A percentile compares a stretch with the other conserved stretches of the same genome.
Evolutionary conservation across 2,329 filamentous ascomycete genomes (phyloP).

Genomic region (Teratosphaeria gauchensis): DNA sequence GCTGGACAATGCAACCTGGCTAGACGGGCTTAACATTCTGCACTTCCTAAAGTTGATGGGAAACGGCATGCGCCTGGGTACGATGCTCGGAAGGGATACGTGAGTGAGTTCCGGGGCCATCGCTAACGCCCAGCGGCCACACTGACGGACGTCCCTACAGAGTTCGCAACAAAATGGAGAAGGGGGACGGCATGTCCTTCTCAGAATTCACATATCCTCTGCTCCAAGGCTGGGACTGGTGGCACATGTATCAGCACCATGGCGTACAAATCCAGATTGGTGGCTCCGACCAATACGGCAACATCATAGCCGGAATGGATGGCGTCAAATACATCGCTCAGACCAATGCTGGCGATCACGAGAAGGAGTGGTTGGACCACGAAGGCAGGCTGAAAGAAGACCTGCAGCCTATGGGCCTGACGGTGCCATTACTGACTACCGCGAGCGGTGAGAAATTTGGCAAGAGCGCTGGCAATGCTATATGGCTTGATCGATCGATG

Average conservation of each 20-base stretch:
- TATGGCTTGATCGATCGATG: conserved; percentile 81
- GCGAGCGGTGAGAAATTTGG: conserved; percentile 82
- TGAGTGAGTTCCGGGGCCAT: conserved; percentile 38
- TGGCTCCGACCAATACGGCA: conserved; percentile 91
- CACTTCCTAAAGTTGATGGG: conserved; percentile 70
- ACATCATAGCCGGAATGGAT: conserved; percentile 85
- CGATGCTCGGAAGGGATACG: conserved; percentile 84
- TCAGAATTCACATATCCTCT: conserved; percentile 89
- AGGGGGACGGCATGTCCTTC: conserved; percentile 85
- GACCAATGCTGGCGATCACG: conserved; percentile 11
- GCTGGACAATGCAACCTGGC: conserved; percentile 78
- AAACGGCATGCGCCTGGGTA: conserved; percentile 62
- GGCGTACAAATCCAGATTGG: conserved; percentile 79
- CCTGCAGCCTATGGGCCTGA: conserved; percentile 65
- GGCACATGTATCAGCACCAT: conserved; percentile 64
- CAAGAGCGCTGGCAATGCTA: conserved; percentile 84
- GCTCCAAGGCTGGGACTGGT: conserved; percentile 95
- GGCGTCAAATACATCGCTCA: conserved; percentile 66
- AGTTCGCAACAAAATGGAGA: conserved; percentile 73
- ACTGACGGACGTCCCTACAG: conserved; percentile 25
- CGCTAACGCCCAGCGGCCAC: neutral
- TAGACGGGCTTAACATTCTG: conserved; percentile 59
- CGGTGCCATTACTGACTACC: conserved; percentile 81
- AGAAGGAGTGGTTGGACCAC: conserved; percentile 12
- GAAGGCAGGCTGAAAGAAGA: conserved; percentile 32